Conservation (phyloP, 257 asterid species). For the Paulownia fortunei region DNA sequence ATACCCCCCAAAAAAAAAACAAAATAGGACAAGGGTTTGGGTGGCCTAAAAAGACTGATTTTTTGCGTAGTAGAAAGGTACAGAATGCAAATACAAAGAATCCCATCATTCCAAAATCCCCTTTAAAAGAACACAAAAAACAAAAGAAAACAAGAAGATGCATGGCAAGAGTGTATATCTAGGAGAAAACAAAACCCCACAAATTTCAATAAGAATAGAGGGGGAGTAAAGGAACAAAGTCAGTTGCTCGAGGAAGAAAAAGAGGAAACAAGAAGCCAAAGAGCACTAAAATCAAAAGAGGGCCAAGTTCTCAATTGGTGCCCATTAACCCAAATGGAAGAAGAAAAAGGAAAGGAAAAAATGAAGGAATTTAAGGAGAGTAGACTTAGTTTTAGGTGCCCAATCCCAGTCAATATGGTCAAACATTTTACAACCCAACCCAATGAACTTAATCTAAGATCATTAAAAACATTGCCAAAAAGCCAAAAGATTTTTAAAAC, state of each 20-base stretch:
- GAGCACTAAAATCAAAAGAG: slow-evolving; percentile 51
- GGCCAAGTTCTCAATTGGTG: background rate
- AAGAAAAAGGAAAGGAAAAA: background rate
- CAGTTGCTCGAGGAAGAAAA: slow-evolving; percentile 94
- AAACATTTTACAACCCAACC: slow-evolving; percentile 49
- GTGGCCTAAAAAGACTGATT: slow-evolving; percentile 71
- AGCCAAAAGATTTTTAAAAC: slow-evolving; percentile 5
- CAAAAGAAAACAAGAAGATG: slow-evolving; percentile 39
- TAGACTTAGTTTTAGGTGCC: slow-evolving; percentile 12
- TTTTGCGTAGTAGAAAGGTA: slow-evolving; percentile 52
- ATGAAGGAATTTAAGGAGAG: background rate
- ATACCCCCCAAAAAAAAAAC: background rate
- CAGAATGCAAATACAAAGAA: slow-evolving; percentile 62
- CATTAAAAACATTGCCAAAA: slow-evolving; percentile 37
- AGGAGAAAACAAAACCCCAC: slow-evolving; percentile 71
- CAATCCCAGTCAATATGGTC: slow-evolving; percentile 47
- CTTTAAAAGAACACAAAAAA: slow-evolving; percentile 44
- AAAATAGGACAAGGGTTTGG: slow-evolving; percentile 28
- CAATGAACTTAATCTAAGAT: slow-evolving; percentile 58
- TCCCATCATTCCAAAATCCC: slow-evolving; percentile 69
- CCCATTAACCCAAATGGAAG: slow-evolving; percentile 21
- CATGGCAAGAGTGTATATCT: slow-evolving; percentile 44
- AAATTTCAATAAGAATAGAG: slow-evolving; percentile 59
- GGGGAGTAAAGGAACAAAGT: slow-evolving; percentile 63
- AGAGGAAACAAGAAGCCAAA: slow-evolving; percentile 55